phyloP scores from a whole-genome alignment of 1,139 yeast genomes.

The Zygosaccharomyces pseudobailii region DNA sequence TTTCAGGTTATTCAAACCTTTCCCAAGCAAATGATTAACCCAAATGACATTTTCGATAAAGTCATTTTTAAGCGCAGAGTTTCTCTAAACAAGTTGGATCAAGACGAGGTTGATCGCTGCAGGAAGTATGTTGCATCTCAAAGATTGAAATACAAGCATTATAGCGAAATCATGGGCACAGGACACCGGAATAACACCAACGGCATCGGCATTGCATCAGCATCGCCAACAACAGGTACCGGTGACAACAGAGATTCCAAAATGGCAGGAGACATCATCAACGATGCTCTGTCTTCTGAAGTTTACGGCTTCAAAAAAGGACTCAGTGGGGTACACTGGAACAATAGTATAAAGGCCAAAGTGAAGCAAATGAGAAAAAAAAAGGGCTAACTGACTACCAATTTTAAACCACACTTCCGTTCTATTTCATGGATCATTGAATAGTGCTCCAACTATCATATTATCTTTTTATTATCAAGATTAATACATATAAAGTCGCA shows the following conservation, averaged over 20 bases:
- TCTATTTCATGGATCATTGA: background rate
- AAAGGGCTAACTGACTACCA: constrained; percentile 10
- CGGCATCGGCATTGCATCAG: background rate
- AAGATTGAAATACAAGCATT: constrained; percentile 42
- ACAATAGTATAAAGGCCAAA: constrained; percentile 36
- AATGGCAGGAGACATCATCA: constrained; percentile 29
- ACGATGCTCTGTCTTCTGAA: constrained; percentile 36
- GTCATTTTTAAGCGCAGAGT: constrained; percentile 68
- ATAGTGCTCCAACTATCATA: background rate
- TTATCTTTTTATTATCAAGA: background rate
- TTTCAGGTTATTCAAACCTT: constrained; percentile 81
- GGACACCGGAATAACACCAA: constrained; percentile 10
- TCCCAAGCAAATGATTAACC: constrained; percentile 71
- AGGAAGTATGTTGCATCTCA: constrained; percentile 69
- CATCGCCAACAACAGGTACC: constrained; percentile 1
- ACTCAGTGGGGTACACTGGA: constrained; percentile 40
- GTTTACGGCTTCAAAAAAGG: constrained; percentile 38
- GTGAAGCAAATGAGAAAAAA: constrained; percentile 35
- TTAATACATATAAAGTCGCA: background rate
- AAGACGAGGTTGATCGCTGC: constrained; percentile 74
- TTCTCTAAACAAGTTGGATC: constrained; percentile 71
- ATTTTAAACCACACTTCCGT: background rate
- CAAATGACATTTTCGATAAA: constrained; percentile 61
- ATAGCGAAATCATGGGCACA: constrained; percentile 20
- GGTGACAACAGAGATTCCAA: constrained; percentile 11